Base-by-base conservation (phyloP, 345 rosid genomes). In the Salix arbutifolia region DNA sequence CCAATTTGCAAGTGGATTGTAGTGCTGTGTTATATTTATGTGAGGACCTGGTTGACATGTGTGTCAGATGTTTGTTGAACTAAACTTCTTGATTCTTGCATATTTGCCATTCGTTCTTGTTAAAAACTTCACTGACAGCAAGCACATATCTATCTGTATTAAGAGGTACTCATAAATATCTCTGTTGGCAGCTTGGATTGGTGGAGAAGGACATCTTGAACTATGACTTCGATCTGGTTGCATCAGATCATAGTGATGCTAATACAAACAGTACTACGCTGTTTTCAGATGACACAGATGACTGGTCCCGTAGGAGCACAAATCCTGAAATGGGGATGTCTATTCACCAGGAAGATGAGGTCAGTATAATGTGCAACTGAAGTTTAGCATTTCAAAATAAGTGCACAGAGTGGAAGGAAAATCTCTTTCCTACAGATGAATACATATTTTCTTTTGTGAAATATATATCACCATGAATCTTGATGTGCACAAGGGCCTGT, bases 281-380 rank as follows among this genome's bases (percentile, higher is more conserved):
- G 65, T 89, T 96, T 84, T 91, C 99, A 17, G 99, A 96, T 83
- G 98, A 96, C 83, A 93, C 99, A 35, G 97, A 95, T 87, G 99
- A 96, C 37, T 90, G 75, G 85, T 91, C 91, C 74, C 78, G 81
- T 52, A 91, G 82, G 86, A 86, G 87, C 72, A 80, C 79, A 46
- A 86, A 90, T 80, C 90, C 81, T 21, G 97, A 89, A 83, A 83
- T 83, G 71, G 96, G 81, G 74, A 67, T 80, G 76, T 80, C 94
- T 71, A 79, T 77, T 77, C 89, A 84, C 86, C 91, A 78, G 79
- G 94, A 89, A 82, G 83, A 88, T 25, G 92, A 93, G 91, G 99
- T 92, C 86, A 87, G 93, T 80, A 56, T 35, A 40, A 13, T 50
- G 48, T 40, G 33, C 37, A 37, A 19, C 56, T 67, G 23, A 48